Base-by-base conservation (phyloP, 352 stramenopile genomes). In the Pythium dissotocum region DNA sequence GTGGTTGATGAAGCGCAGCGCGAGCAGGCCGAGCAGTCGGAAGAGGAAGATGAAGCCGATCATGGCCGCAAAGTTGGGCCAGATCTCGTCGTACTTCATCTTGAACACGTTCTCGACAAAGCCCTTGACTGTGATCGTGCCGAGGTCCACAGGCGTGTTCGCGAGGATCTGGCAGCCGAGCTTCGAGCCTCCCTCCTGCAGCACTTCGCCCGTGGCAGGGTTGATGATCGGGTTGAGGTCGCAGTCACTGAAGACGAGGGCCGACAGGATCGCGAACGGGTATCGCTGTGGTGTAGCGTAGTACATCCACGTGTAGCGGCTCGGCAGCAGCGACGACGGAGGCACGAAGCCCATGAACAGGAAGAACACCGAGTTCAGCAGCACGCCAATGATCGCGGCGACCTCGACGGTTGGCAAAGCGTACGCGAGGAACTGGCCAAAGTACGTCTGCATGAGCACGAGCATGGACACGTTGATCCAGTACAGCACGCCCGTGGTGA, bases 391-490 rank as follows among this genome's bases (percentile, higher is more conserved):
- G 21, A 84, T 66, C 12, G 71, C 67, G 2, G 82, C 79, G 18
- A 83, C 69, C 38, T 85, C 71, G 21, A 85, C 63, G 6, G 61
- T 75, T 14, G 82, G 84, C 54, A 89, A 56, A 3, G 73, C 64
- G 10, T 78, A 80, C 52, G 85, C 80, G 51, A 97, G 78, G 55
- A 93, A 85, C 65, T 98, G 85, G 16, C 79, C 85, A 42, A 88
- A 77, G 73, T 87, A 95, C 6, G 86, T 90, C 55, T 84, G 78
- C 62, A 83, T 67, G 54, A 82, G 72, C 9, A 93, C 56, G 60
- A 66, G 87, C 48, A 96, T 18, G 13, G 70, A 75, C 40, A 95
- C 77, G 12, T 77, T 80, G 28, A 91, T 75, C 52, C 83, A 81
- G 59, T 84, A 94, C 63, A 93, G 84, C 49, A 92, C 77, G 38